A percentile compares a stretch with the other conserved stretches of the same genome.
Evolutionary conservation across 441 rosid genomes (phyloP).

Genomic region (Pelargonium citronellum): DNA sequence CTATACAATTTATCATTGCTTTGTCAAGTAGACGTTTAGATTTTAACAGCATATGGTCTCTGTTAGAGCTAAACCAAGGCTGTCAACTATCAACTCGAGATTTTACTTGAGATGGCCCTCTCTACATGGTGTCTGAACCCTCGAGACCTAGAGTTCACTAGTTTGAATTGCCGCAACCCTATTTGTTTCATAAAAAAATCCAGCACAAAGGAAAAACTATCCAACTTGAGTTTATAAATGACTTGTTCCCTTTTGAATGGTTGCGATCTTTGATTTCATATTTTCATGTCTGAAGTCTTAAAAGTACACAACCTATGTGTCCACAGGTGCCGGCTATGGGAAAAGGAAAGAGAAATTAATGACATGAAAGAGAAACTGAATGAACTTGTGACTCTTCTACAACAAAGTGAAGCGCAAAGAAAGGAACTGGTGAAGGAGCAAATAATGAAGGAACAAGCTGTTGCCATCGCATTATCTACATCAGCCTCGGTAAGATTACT

Average conservation of each 20-base stretch:
- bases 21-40: no score
- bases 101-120: no score
- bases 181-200: no score
- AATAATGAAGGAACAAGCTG: constrained; percentile 48
- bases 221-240: no score
- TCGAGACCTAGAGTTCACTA: no score
- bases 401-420: constrained; percentile 48
- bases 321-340: constrained; percentile 50
- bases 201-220: no score
- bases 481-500: constrained; percentile 37
- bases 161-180: no score
- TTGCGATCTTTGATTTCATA: not conserved
- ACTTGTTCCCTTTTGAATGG: not conserved
- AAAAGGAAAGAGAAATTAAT: constrained; percentile 46
- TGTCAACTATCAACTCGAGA: no score
- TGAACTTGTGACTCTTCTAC: constrained; percentile 44
- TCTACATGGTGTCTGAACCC: no score
- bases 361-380: constrained; percentile 52
- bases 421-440: constrained; percentile 50
- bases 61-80: no score
- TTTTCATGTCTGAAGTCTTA: not conserved
- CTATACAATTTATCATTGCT: no score
- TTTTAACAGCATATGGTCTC: no score
- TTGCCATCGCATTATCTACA: constrained; percentile 47
- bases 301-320: constrained; percentile 2